phyloP scores from a whole-genome alignment of 148 eudicot genomes.

The Heliosperma pusillum region DNA sequence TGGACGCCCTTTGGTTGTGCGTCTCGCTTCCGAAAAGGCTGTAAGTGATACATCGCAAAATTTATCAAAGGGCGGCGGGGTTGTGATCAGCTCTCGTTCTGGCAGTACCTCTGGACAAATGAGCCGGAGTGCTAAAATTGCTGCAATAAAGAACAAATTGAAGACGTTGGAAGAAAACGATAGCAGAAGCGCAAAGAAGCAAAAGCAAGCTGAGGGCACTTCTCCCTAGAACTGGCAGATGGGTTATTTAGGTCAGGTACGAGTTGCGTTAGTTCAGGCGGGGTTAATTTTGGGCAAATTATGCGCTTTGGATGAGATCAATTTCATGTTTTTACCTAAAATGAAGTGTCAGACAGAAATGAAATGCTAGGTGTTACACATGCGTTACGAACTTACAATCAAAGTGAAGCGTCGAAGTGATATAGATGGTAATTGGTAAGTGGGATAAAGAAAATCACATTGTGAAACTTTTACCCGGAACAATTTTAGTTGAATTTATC shows the following conservation, averaged over 20 bases:
- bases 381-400: background rate
- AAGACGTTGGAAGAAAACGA: constrained; percentile 71
- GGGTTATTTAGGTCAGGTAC: background rate
- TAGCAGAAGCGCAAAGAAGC: constrained; percentile 55
- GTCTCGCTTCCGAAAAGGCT: constrained; percentile 71
- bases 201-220: constrained; percentile 37
- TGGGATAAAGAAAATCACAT: background rate
- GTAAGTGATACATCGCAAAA: constrained; percentile 33
- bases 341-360: background rate
- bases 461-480: background rate
- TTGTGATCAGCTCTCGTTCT: constrained; percentile 33
- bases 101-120: constrained; percentile 46
- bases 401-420: background rate
- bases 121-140: constrained; percentile 72
- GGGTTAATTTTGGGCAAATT: no score
- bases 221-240: constrained; percentile 3
- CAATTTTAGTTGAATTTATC: no score
- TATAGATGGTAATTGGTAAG: background rate
- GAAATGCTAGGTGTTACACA: background rate
- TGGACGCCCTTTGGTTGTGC: constrained; percentile 88
- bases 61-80: constrained; percentile 33
- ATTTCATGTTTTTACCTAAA: background rate
- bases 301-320: background rate
- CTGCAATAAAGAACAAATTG: constrained; percentile 87
- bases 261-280: no score